Conservation (phyloP, 352 stramenopile species). For the Phytophthora foliorum region DNA sequence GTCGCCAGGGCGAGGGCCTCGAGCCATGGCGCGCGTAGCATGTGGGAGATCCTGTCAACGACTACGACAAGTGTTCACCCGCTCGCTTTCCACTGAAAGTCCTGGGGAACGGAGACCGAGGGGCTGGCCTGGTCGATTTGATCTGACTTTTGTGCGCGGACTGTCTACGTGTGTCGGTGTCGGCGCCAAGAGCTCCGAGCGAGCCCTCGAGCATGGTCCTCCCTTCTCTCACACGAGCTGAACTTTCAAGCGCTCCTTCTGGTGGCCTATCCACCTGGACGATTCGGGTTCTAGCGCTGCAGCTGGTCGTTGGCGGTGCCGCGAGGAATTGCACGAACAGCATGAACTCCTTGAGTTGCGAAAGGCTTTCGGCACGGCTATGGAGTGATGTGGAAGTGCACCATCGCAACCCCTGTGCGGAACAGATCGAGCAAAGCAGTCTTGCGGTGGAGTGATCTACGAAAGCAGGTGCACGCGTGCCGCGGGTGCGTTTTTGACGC, state of each 20-base stretch:
- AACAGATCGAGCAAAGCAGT: constrained; percentile 21
- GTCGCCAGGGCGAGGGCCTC: constrained; percentile 32
- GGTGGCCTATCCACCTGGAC: constrained; percentile 33
- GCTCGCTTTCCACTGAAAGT: constrained; percentile 32
- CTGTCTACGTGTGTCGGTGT: constrained; percentile 31
- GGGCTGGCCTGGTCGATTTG: constrained; percentile 18
- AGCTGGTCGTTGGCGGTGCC: constrained; percentile 29
- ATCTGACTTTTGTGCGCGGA: constrained; percentile 28
- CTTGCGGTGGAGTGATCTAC: constrained; percentile 14
- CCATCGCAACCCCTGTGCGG: constrained; percentile 22
- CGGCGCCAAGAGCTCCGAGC: constrained; percentile 1
- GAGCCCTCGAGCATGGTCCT: constrained; percentile 28
- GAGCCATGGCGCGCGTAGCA: constrained; percentile 40
- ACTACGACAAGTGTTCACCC: constrained; percentile 7
- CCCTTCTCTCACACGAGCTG: constrained; percentile 42
- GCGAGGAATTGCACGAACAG: constrained; percentile 36
- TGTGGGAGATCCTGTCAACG: constrained; percentile 17
- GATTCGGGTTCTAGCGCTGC: constrained; percentile 30
- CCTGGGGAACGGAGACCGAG: constrained; percentile 25
- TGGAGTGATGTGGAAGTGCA: constrained; percentile 11
- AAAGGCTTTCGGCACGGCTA: constrained; percentile 15
- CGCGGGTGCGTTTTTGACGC: background rate
- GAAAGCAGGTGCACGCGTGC: background rate
- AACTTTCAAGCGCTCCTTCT: constrained; percentile 35
- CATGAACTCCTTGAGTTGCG: constrained; percentile 9